Evolutionary conservation across 2,329 filamentous ascomycete genomes (phyloP).

Genomic region (Colletotrichum agaves): DNA sequence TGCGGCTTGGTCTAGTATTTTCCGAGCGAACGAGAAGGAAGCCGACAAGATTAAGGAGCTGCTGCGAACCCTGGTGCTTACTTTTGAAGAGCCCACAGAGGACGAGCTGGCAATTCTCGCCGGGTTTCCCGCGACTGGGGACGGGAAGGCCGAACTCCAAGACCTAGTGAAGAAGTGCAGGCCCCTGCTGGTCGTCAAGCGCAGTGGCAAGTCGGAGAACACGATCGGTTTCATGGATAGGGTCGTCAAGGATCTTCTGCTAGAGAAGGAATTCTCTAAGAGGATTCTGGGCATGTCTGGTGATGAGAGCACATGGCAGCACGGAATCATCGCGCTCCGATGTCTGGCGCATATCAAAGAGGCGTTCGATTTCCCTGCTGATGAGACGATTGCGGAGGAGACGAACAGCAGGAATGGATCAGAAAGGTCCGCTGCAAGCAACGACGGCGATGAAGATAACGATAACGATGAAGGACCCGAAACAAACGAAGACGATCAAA

Average conservation of each 20-base stretch:
- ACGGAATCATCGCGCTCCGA: slow-evolving; percentile 53
- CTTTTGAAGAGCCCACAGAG: slow-evolving; percentile 53
- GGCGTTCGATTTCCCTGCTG: slow-evolving; percentile 43
- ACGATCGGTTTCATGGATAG: slow-evolving; percentile 44
- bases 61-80: slow-evolving; percentile 53
- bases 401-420: not conserved
- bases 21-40: slow-evolving; percentile 45
- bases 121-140: slow-evolving; percentile 46
- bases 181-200: slow-evolving; percentile 43
- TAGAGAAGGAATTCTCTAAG: slow-evolving; percentile 46
- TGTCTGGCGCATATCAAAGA: slow-evolving; percentile 52
- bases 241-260: slow-evolving; percentile 52
- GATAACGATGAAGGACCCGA: slow-evolving; percentile 20
- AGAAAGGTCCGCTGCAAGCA: not conserved
- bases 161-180: slow-evolving; percentile 51
- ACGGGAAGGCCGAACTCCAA: slow-evolving; percentile 48
- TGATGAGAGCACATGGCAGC: slow-evolving; percentile 53
- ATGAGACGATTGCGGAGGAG: slow-evolving; percentile 15
- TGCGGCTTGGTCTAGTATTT: slow-evolving; percentile 51
- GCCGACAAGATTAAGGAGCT: slow-evolving; percentile 55
- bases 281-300: slow-evolving; percentile 49
- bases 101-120: slow-evolving; percentile 51
- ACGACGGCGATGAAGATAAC: slow-evolving; percentile 1
- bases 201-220: slow-evolving; percentile 32
- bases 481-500: not conserved